Percentiles rank a stretch among this genome's conserved stretches.
phyloP scores from a whole-genome alignment of 2,329 filamentous ascomycete genomes.

The Trematosphaeria pertusa region DNA sequence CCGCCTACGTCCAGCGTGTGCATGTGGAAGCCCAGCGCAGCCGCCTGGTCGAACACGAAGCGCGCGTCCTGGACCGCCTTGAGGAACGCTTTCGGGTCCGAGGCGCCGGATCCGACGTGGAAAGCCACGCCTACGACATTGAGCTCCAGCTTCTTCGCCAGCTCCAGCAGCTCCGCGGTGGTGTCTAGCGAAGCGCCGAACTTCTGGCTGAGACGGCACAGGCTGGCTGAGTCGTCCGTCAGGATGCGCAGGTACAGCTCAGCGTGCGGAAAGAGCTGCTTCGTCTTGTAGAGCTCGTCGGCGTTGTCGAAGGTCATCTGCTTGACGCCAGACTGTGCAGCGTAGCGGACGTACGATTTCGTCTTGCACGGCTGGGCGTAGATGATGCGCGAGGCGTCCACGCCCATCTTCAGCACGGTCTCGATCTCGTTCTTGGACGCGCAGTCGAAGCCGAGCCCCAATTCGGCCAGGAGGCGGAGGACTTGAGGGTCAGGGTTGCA shows the following conservation, averaged over 20 bases:
- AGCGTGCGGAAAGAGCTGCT: conserved; percentile 85
- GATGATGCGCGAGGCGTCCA: conserved; percentile 91
- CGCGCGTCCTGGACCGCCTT: conserved; percentile 92
- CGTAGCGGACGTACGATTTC: conserved; percentile 94
- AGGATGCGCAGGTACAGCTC: conserved; percentile 94
- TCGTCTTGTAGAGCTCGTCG: conserved; percentile 98
- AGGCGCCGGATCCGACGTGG: conserved; percentile 95
- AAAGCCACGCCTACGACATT: conserved; percentile 97
- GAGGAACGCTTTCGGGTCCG: conserved; percentile 88
- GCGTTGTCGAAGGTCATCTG: conserved; percentile 99
- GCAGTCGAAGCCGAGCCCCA: conserved; percentile 97
- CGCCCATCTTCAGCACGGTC: conserved; percentile 80
- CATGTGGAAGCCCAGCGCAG: conserved; percentile 76
- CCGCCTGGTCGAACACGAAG: conserved; percentile 84
- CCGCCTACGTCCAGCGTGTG: conserved; percentile 93
- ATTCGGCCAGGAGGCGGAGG: conserved; percentile 81
- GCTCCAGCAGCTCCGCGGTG: conserved; percentile 75
- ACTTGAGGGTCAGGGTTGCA: conserved; percentile 96
- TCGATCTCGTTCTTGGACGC: conserved; percentile 98
- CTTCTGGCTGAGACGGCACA: conserved; percentile 96
- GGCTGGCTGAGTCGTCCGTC: conserved; percentile 92
- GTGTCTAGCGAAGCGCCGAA: conserved; percentile 91
- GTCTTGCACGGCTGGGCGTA: conserved; percentile 99
- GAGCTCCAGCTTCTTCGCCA: conserved; percentile 82
- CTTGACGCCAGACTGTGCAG: conserved; percentile 82